These are phyloP conservation scores for Rhizopus microsporus DNA, from an alignment of 371 early-diverging fungal species.

Conservation along the genomic window DNA sequence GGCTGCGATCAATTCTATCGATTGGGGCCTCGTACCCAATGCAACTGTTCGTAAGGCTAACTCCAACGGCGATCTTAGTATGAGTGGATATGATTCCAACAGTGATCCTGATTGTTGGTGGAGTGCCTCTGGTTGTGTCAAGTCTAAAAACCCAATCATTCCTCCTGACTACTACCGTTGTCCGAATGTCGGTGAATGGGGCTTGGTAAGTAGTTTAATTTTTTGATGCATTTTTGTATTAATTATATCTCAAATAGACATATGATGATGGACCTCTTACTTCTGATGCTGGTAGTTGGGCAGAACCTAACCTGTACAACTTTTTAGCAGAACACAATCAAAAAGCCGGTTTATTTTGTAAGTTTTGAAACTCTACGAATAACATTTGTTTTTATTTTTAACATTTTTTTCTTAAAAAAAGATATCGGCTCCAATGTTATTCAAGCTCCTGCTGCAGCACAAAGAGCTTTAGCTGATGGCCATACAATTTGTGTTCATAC, in stretches of 20 bases:
- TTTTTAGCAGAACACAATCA: conserved; percentile 36
- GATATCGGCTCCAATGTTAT: conserved; percentile 37
- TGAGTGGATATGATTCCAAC: conserved; percentile 24
- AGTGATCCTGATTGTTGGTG: conserved; percentile 38
- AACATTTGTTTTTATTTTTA: background rate
- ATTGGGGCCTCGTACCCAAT: conserved; percentile 48
- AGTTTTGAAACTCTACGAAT: conserved; percentile 12
- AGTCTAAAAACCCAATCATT: conserved; percentile 38
- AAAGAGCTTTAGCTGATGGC: conserved; percentile 31
- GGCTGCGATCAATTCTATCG: conserved; percentile 39
- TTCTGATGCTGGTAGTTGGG: conserved; percentile 21
- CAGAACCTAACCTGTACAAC: conserved; percentile 48
- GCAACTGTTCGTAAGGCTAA: conserved; percentile 30
- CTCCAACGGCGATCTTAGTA: conserved; percentile 21
- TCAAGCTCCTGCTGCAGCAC: conserved; percentile 33
- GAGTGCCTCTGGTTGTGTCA: conserved; percentile 39
- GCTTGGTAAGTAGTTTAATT: conserved; percentile 28
- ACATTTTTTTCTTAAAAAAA: background rate
- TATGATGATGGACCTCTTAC: conserved; percentile 48
- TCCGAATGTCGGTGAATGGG: conserved; percentile 47
- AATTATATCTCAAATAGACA: conserved; percentile 3
- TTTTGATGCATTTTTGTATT: background rate
- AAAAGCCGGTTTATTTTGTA: conserved; percentile 28
- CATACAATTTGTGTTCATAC: conserved; percentile 48
- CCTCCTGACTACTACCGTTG: conserved; percentile 45